Percentiles rank a stretch among this genome's conserved stretches.
phyloP scores from a whole-genome alignment of 2,329 filamentous ascomycete species.

The Trichoderma sp. region DNA sequence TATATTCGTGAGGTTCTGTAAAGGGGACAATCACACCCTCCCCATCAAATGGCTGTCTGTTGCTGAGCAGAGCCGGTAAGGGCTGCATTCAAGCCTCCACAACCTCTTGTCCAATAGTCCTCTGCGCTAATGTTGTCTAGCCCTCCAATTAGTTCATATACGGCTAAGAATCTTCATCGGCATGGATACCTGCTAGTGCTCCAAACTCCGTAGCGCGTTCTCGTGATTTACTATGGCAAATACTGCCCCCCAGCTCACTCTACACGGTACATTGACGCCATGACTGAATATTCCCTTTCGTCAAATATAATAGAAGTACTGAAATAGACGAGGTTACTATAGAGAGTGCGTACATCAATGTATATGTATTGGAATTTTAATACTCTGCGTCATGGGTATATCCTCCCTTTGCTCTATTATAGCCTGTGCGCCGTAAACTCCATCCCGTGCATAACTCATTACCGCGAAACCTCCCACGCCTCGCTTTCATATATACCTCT shows the following conservation, averaged over 20 bases:
- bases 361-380: background rate
- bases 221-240: background rate
- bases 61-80: background rate
- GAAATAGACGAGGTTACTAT: no score
- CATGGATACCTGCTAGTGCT: background rate
- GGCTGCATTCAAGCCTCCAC: background rate
- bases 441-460: background rate
- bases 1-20: background rate
- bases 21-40: background rate
- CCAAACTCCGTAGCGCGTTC: background rate
- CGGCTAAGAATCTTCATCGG: background rate
- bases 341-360: background rate
- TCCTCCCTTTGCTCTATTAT: slow-evolving; percentile 2
- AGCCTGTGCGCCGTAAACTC: background rate
- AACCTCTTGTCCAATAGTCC: background rate
- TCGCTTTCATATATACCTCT: background rate
- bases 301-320: background rate
- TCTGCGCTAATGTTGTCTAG: background rate
- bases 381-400: slow-evolving; percentile 6
- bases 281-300: background rate
- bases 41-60: background rate
- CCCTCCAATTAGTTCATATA: background rate
- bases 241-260: background rate
- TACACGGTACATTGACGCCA: background rate
- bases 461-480: background rate